Evolutionary conservation across 495 filamentous ascomycete species (phyloP).

Genomic region (Amniculicola lignicola): DNA sequence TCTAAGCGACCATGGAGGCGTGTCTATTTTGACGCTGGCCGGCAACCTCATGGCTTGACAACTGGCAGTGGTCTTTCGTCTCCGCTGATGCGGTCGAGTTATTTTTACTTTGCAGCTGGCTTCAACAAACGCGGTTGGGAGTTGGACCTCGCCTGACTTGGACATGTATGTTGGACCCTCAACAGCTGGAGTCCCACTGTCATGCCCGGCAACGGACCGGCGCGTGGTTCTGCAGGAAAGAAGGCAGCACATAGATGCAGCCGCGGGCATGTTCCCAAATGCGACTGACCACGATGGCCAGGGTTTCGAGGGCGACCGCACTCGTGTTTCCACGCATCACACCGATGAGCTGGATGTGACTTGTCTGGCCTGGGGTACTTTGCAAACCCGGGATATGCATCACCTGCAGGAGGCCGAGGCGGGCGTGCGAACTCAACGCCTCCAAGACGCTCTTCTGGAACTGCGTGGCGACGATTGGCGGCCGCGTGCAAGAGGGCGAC

Average conservation of each 20-base stretch:
- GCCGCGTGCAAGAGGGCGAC: neutral
- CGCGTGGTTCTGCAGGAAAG: slow-evolving; percentile 6
- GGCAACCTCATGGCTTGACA: too few relatives aligned
- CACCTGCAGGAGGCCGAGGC: slow-evolving; percentile 13
- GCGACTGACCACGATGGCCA: neutral
- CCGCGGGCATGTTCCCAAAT: neutral
- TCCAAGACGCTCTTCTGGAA: slow-evolving; percentile 1
- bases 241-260: slow-evolving; percentile 10
- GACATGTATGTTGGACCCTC: too few relatives aligned
- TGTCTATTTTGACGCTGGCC: too few relatives aligned
- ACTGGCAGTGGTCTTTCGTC: too few relatives aligned
- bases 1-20: slow-evolving; percentile 19
- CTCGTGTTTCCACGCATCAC: slow-evolving; percentile 4
- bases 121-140: too few relatives aligned
- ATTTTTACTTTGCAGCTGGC: too few relatives aligned
- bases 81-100: too few relatives aligned
- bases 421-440: slow-evolving; percentile 11
- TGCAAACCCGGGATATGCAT: slow-evolving; percentile 4
- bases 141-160: too few relatives aligned
- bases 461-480: neutral
- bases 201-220: slow-evolving; percentile 16
- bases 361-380: neutral
- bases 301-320: neutral
- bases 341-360: neutral
- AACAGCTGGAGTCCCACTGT: too few relatives aligned